Evolutionary conservation across 164 flowering plant genomes (phyloP).

Genomic region (Vitis amurensis): DNA sequence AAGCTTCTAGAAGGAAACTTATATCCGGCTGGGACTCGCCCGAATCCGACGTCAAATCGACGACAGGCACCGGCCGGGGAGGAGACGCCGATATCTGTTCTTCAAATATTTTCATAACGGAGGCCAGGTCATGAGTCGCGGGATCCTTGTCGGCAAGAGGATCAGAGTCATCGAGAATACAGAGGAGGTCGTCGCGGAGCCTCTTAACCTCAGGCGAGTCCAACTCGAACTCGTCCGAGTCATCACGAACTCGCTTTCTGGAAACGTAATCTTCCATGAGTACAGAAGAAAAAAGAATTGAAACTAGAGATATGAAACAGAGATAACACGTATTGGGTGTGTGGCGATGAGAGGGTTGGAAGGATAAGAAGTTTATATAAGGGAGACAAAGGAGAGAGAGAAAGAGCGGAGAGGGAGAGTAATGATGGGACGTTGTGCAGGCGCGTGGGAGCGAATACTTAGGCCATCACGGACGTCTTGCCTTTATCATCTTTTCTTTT

Average conservation of each 20-base stretch:
- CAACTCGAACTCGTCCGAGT: conserved; percentile 29
- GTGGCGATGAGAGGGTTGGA: conserved; percentile 12
- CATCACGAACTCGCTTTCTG: conserved; percentile 42
- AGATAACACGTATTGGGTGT: not conserved
- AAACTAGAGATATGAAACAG: not conserved
- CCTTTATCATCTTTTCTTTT: conserved; percentile 13
- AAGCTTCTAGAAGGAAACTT: conserved; percentile 68
- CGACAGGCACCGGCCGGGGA: conserved; percentile 6
- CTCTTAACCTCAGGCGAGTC: conserved; percentile 53
- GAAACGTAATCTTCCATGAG: conserved; percentile 13
- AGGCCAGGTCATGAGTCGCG: conserved; percentile 44
- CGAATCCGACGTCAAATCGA: conserved; percentile 25
- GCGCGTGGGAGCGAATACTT: conserved; percentile 49
- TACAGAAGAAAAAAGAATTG: not conserved
- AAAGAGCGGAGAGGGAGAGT: conserved; percentile 10
- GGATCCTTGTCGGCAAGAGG: conserved; percentile 15
- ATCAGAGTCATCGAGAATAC: conserved; percentile 49
- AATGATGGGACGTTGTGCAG: conserved; percentile 18
- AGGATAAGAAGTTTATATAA: conserved; percentile 10
- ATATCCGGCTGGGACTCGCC: conserved; percentile 48
- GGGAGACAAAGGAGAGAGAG: not conserved
- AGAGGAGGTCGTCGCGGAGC: conserved; percentile 50
- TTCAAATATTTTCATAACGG: conserved; percentile 62
- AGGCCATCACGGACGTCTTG: conserved; percentile 58
- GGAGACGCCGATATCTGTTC: conserved; percentile 39